These are phyloP conservation scores for Saturnispora mendoncae DNA, from an alignment of 805 yeast genomes.

Conservation along the genomic window DNA sequence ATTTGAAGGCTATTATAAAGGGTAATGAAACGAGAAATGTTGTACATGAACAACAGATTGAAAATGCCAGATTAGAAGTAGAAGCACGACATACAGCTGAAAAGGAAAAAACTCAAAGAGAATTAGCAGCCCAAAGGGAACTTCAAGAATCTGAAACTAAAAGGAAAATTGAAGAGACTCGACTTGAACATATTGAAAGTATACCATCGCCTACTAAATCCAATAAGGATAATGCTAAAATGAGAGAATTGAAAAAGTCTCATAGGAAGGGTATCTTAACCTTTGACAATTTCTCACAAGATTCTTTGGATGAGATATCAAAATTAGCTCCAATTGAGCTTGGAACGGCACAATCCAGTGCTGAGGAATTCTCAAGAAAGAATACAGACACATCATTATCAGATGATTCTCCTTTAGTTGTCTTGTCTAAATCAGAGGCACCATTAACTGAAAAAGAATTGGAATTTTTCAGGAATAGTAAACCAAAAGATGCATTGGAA, in stretches of 20 bases:
- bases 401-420: not conserved
- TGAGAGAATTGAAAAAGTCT: not conserved
- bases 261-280: not conserved
- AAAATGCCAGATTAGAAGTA: constrained; percentile 79
- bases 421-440: too few species aligned
- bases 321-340: too few species aligned
- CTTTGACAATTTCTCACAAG: too few species aligned
- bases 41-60: constrained; percentile 47
- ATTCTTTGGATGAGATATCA: too few species aligned
- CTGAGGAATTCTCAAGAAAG: not conserved
- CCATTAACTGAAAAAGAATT: not conserved
- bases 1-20: constrained; percentile 39
- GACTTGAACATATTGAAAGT: too few species aligned
- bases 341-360: too few species aligned
- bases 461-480: not conserved
- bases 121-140: too few species aligned
- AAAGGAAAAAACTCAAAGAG: constrained; percentile 28
- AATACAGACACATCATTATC: not conserved
- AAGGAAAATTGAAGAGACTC: not conserved
- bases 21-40: constrained; percentile 49
- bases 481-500: constrained; percentile 10
- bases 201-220: too few species aligned
- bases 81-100: constrained; percentile 80
- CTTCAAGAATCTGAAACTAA: too few species aligned
- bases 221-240: too few species aligned